phyloP scores from a whole-genome alignment of 108 stramenopile species.

The Cyclotella kingstonii region DNA sequence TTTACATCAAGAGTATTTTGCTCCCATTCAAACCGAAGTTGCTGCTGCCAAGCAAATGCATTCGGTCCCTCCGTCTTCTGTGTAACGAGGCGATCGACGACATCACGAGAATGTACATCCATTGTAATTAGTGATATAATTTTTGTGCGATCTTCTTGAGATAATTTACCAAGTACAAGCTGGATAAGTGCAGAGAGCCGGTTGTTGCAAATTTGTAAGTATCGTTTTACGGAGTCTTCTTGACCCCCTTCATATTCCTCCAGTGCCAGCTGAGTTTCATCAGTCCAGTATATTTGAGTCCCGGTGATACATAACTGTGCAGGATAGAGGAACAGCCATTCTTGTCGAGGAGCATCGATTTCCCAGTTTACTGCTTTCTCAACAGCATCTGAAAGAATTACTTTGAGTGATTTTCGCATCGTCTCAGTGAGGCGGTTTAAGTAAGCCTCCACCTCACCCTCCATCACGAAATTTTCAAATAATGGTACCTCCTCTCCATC shows the following conservation, averaged over 20 bases:
- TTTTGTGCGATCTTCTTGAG: conserved; percentile 74
- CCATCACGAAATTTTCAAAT: conserved; percentile 70
- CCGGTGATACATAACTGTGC: conserved; percentile 88
- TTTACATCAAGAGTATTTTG: conserved; percentile 74
- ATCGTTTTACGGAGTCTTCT: conserved; percentile 88
- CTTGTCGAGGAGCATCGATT: conserved; percentile 80
- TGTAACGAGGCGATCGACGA: conserved; percentile 78
- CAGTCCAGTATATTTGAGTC: conserved; percentile 92
- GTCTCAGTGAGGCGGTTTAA: conserved; percentile 84
- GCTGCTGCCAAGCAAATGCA: conserved; percentile 89
- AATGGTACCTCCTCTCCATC: conserved; percentile 77
- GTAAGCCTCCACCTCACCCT: conserved; percentile 86
- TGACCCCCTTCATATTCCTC: conserved; percentile 89
- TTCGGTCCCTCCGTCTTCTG: conserved; percentile 83
- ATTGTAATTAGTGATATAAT: conserved; percentile 91
- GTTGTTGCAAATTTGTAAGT: conserved; percentile 69
- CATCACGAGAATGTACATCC: conserved; percentile 91
- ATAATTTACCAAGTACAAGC: conserved; percentile 79
- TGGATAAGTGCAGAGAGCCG: conserved; percentile 73
- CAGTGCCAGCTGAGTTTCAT: conserved; percentile 83
- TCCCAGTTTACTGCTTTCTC: conserved; percentile 91
- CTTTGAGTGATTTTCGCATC: conserved; percentile 75
- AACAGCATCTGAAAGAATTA: conserved; percentile 69
- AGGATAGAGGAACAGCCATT: conserved; percentile 89
- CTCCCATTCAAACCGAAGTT: conserved; percentile 89